Evolutionary conservation across 768 basidiomycete species (phyloP).

Genomic region (Panellus pusillus): DNA sequence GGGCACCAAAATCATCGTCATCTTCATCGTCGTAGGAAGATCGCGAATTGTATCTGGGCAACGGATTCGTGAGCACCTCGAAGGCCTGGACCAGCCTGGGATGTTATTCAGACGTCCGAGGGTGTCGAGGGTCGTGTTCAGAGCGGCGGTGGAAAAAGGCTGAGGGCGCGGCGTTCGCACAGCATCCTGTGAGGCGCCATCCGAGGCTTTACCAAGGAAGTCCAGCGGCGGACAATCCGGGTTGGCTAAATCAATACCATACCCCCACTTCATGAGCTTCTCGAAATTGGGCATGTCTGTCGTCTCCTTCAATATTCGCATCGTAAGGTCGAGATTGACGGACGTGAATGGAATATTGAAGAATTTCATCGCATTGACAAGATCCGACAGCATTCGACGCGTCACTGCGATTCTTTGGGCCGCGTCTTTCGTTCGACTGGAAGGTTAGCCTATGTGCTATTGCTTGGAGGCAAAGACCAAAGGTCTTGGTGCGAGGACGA

Average conservation of each 20-base stretch:
- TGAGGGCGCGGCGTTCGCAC: slow-evolving; percentile 31
- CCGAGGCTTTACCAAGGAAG: slow-evolving; percentile 26
- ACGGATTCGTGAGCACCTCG: slow-evolving; percentile 74
- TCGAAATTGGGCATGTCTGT: slow-evolving; percentile 57
- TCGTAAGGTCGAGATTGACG: slow-evolving; percentile 62
- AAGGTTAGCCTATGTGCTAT: slow-evolving; percentile 67
- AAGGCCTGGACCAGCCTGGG: slow-evolving; percentile 71
- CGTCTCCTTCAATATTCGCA: slow-evolving; percentile 70
- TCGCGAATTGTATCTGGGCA: slow-evolving; percentile 50
- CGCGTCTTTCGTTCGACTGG: slow-evolving; percentile 46
- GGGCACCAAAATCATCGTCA: slow-evolving; percentile 60
- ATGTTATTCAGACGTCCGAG: slow-evolving; percentile 61
- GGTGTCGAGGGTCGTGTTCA: slow-evolving; percentile 74
- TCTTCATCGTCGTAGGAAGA: slow-evolving; percentile 65
- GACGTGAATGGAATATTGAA: slow-evolving; percentile 51
- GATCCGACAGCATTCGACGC: slow-evolving; percentile 44
- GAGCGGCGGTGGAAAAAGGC: slow-evolving; percentile 60
- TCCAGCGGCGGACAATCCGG: slow-evolving; percentile 69
- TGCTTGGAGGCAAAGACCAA: slow-evolving; percentile 65
- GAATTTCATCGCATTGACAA: slow-evolving; percentile 60
- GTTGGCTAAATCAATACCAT: slow-evolving; percentile 74
- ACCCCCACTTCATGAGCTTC: slow-evolving; percentile 61
- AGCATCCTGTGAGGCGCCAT: neutral
- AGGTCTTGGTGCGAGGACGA: slow-evolving; percentile 54
- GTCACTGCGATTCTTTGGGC: slow-evolving; percentile 40